Percentiles rank a stretch among this genome's conserved stretches.
phyloP scores from a whole-genome alignment of 306 rosid genomes.

The Quercus agrifolia region DNA sequence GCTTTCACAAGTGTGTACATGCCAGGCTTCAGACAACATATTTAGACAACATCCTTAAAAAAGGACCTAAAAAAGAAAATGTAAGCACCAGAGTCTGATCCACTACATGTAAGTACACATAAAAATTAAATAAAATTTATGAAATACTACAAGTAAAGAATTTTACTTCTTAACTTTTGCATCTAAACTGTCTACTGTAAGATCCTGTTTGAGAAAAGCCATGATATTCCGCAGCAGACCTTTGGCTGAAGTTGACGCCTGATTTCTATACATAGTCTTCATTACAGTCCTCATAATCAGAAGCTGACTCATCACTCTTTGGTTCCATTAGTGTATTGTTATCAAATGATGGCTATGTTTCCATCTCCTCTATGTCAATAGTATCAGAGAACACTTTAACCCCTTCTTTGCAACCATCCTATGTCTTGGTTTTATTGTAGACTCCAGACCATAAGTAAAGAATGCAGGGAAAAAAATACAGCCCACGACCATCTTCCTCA shows the following conservation, averaged over 20 bases:
- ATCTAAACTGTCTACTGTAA: slow-evolving; percentile 10
- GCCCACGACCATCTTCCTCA: slow-evolving; percentile 57
- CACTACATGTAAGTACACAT: slow-evolving; percentile 11
- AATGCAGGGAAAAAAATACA: slow-evolving; percentile 88
- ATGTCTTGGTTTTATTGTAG: slow-evolving; percentile 81
- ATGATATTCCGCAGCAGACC: slow-evolving; percentile 14
- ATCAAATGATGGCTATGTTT: slow-evolving; percentile 56
- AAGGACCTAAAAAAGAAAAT: background rate
- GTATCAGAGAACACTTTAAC: slow-evolving; percentile 80
- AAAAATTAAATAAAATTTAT: background rate
- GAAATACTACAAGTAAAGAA: slow-evolving; percentile 10
- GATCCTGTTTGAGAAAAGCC: slow-evolving; percentile 12
- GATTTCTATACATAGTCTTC: slow-evolving; percentile 43
- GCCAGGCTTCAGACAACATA: too few species aligned
- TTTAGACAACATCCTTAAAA: too few species aligned
- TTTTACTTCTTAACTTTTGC: slow-evolving; percentile 26
- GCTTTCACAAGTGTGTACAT: too few species aligned
- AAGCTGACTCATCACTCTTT: slow-evolving; percentile 60
- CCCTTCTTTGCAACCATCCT: slow-evolving; percentile 59
- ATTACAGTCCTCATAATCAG: slow-evolving; percentile 62
- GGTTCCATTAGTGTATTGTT: slow-evolving; percentile 73
- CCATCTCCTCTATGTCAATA: slow-evolving; percentile 95
- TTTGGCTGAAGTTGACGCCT: slow-evolving; percentile 9
- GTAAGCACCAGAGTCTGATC: slow-evolving; percentile 8
- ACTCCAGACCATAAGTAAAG: slow-evolving; percentile 87